Percentiles rank a stretch among this genome's conserved stretches.
phyloP scores from a whole-genome alignment of 306 rosid species.

The Erythrophleum fordii region DNA sequence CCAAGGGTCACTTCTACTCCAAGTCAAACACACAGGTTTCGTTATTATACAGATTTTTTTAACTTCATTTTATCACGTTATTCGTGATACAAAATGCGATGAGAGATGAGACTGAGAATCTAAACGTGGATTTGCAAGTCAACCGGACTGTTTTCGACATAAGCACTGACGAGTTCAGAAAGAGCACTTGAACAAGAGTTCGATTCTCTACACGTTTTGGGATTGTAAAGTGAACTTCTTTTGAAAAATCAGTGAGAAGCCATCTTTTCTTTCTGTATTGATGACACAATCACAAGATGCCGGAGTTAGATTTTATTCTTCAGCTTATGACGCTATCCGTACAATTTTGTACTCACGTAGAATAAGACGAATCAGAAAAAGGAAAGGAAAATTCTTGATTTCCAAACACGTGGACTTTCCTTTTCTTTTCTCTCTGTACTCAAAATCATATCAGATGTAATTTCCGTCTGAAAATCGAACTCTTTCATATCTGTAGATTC shows the following conservation, averaged over 20 bases:
- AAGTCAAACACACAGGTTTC: neutral
- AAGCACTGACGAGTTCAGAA: constrained; percentile 22
- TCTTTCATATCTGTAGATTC: constrained; percentile 27
- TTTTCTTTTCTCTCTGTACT: neutral
- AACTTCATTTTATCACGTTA: neutral
- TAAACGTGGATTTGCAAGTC: neutral
- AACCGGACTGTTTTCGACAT: constrained; percentile 34
- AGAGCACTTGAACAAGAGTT: constrained; percentile 32
- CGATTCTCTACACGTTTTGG: constrained; percentile 25
- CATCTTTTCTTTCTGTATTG: neutral
- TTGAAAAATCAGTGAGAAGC: neutral
- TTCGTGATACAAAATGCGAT: neutral
- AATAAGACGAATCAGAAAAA: constrained; percentile 4
- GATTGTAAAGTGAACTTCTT: constrained; percentile 23
- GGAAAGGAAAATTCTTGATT: neutral
- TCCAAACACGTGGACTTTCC: neutral
- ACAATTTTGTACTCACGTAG: constrained; percentile 7
- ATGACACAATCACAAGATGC: constrained; percentile 5
- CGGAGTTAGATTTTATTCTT: constrained; percentile 32
- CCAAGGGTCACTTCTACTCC: constrained; percentile 8
- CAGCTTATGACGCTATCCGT: constrained; percentile 25
- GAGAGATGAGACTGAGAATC: neutral
- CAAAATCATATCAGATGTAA: neutral
- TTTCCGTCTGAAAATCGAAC: constrained; percentile 25
- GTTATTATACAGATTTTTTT: neutral